Conservation (phyloP, 345 rosid species). For the Ailanthus altissimus region DNA sequence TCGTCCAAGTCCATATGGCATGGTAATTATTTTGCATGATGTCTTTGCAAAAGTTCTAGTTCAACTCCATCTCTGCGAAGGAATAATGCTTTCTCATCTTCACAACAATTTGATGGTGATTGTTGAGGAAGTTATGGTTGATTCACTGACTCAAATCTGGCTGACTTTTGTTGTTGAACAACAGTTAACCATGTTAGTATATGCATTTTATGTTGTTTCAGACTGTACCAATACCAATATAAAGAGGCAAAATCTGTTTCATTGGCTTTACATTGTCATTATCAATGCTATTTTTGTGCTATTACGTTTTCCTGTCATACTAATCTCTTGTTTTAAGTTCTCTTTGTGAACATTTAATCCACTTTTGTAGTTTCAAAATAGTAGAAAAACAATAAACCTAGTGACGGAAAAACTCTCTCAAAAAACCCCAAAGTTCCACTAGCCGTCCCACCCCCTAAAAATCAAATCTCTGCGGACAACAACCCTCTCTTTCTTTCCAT, state of each 20-base stretch:
- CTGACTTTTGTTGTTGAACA: background rate
- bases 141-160: background rate
- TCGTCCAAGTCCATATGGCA: slow-evolving; percentile 13
- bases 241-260: background rate
- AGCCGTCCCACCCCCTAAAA: no score
- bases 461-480: no score
- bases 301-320: background rate
- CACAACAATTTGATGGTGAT: background rate
- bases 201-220: slow-evolving; percentile 4
- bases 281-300: background rate
- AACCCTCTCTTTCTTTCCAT: no score
- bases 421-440: no score
- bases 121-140: slow-evolving; percentile 17
- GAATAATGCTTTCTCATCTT: background rate
- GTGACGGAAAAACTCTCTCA: no score
- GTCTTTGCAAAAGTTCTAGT: slow-evolving; percentile 9
- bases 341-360: no score
- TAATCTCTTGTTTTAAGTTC: background rate
- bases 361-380: no score
- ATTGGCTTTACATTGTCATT: background rate
- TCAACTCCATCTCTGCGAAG: background rate
- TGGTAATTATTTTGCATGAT: slow-evolving; percentile 8
- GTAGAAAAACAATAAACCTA: no score
- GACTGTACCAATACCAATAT: slow-evolving; percentile 2
- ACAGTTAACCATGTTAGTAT: background rate